Base-by-base conservation (phyloP, 2,329 filamentous ascomycete species). In the Iodosphaeria phyllophila region DNA sequence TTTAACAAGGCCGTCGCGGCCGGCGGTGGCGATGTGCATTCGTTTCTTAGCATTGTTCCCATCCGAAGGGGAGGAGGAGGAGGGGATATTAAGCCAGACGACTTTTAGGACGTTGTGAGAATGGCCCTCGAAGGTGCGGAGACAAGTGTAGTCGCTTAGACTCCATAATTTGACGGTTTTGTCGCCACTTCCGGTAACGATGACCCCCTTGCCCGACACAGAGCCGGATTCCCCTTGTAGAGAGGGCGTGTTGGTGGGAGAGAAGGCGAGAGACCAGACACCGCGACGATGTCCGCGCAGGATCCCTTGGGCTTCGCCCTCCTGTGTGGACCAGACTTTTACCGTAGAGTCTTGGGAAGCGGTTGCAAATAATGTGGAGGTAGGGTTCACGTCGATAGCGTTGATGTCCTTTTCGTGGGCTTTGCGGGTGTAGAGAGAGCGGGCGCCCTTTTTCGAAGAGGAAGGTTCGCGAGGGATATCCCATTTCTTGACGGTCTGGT, bases 361-460 rank as follows among this genome's bases (percentile, higher is more conserved):
- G 1, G 89, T 93, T 3, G 86, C 91, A 42, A 98, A 95, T 1
- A 93, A 52, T n/a, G 72, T 67, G 4, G 68, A 69, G 2, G 65
- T 60, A 13, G 71, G 64, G 34, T 83, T 79, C 8, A 89, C 62
- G 34, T 91, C 82, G 25, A 98, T 66, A 3, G 89, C 83, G 40
- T 98, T 98, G 51, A 98, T 98, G 37, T 98, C 89, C 46, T 98
- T 98, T 43, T 98, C 89, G 50, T 98, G 89, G 1, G 89, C 89
- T 49, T 93, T 92, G 28, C 89, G 69, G 1, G 89, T 95, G 47
- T 79, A 98, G 4, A 73, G 52, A 20, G 80, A 80, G 37, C 71
- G 58, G 7, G 70, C 54, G 7, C 64, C 59, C 29, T 64, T 62
- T 31, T 63, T 65, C 23, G 53, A 48, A 11, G 40, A 36, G 29